phyloP scores from a whole-genome alignment of 345 rosid genomes.

The Gossypium mustelinum region DNA sequence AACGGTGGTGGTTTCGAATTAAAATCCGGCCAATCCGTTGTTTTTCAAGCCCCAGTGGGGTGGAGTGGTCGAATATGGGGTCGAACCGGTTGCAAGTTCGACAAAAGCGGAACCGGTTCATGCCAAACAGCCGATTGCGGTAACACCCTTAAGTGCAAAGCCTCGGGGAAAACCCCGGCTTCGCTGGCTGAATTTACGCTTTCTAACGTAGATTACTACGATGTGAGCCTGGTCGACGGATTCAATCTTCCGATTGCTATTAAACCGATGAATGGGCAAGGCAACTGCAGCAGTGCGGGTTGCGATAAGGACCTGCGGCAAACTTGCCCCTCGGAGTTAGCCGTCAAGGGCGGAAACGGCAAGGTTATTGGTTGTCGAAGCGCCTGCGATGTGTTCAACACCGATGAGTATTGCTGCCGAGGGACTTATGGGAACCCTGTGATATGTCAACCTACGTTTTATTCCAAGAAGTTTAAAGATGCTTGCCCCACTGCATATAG shows the following conservation, averaged over 20 bases:
- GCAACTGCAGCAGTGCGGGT: constrained; percentile 59
- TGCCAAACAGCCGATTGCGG: constrained; percentile 82
- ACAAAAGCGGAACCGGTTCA: constrained; percentile 50
- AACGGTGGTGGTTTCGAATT: constrained; percentile 56
- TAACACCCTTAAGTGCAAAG: constrained; percentile 47
- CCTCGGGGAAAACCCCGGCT: constrained; percentile 64
- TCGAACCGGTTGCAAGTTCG: constrained; percentile 71
- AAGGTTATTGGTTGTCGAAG: constrained; percentile 66
- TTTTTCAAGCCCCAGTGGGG: constrained; percentile 51
- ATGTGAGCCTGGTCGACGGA: constrained; percentile 91
- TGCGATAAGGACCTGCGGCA: constrained; percentile 56
- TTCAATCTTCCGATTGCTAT: constrained; percentile 66
- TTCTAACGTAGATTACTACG: constrained; percentile 47
- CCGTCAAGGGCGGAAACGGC: constrained; percentile 42
- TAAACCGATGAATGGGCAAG: constrained; percentile 58
- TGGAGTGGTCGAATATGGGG: constrained; percentile 96
- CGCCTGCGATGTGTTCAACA: constrained; percentile 85
- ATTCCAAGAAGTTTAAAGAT: constrained; percentile 70
- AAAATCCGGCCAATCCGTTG: constrained; percentile 55
- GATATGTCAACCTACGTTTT: constrained; percentile 60
- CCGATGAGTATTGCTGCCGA: constrained; percentile 84
- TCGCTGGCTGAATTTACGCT: constrained; percentile 84
- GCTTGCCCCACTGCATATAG: constrained; percentile 85
- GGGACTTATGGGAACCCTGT: constrained; percentile 56
- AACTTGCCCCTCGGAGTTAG: constrained; percentile 61